Base-by-base conservation (phyloP, 176 grass and related monocot genomes). In the Triticum timopheevii region DNA sequence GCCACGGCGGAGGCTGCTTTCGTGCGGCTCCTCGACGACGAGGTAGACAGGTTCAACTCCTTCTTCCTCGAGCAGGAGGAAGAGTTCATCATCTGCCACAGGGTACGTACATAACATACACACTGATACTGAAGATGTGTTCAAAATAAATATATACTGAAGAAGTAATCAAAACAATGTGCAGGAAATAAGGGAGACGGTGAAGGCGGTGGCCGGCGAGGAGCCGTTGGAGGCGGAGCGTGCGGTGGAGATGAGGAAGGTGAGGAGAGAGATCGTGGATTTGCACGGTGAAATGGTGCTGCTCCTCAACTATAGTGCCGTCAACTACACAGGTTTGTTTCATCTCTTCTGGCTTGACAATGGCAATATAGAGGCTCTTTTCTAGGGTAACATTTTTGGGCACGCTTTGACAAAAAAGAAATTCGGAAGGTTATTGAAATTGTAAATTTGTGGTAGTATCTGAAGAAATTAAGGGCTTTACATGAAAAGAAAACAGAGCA, bases 1-100 rank as follows among this genome's bases (percentile, higher is more conserved):
- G 16, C 27, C 20, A 42, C 58, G 0, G 39, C 69, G 1, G 90
- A 93, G 85, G 82, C 64, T 3, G 47, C 89, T 11, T 98, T 95
- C 36, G 19, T 85, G 24, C 17, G 81, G 63, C 89, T 93, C 44
- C 87, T 98, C 66, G 44, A 92, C 44, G 81, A 72, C 74, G 87
- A 98, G 90, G 73, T 98, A 34, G 93, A 93, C 65, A 91, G 94
- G 84, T 90, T 98, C 82, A 97, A 97, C 81, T 77, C 78, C 68
- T 95, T 98, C 82, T 98, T 98, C 87, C 61, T 93, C 16, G 93
- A 98, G 85, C 90, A 90, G 86, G 95, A 97, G 84, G 95, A 95
- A 50, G 93, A 93, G 30, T 95, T 92, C 91, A 84, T 98, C 91
- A 98, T 98, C 30, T 83, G 80, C 50, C 93, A 87, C 34, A 90